Evolutionary conservation across 1,284 basidiomycete species (phyloP), one percentile per base, ranked within the genome.

Genomic region (Melampsora medusae): DNA sequence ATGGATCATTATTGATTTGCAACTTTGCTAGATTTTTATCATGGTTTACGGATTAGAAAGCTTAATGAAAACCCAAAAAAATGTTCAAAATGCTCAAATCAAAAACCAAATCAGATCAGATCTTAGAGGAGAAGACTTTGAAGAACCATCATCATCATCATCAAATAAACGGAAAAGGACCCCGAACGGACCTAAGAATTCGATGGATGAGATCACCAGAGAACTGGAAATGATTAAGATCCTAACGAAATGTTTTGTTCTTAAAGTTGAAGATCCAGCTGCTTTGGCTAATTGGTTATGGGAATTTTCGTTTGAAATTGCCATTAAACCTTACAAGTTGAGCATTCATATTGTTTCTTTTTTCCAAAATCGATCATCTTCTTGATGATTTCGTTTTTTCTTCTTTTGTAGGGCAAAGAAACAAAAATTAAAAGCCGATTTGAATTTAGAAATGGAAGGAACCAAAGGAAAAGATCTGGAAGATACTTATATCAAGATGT

Each of bases 221-320:
- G 61, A 72, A 46, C 25, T 72, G 22, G 69, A 72, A n/a, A 38
- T 72, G 6, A 35, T 72, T 60, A 72, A 72, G 48, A 64, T 72
- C 10, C 7, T 50, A 4, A 72, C 69, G 10, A 72, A 72, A 19
- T 60, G 61, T 9, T 65, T 65, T 61, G 48, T 72, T 1, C 49
- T 72, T 38, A 46, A 62, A 7, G 69, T 72, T 1, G 69, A 72
- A 56, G 61, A 72, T 14, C 49, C 50, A 9, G 65, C 50, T 61
- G 38, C 60, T 7, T 72, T 72, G 31, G 46, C 69, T 7, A 72
- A 72, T 64, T 72, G 69, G 69, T 38, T 72, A 28, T 72, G 69
- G 69, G 69, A 72, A 46, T 64, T 72, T 42, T 61, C 69, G 17
- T 64, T 65, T 48, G 69, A 72, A 31, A 72, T 72, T 31, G 69